A percentile compares a stretch with the other conserved stretches of the same genome.
Conservation (phyloP, 257 asterid genomes). For the Cruciata laevipes region DNA sequence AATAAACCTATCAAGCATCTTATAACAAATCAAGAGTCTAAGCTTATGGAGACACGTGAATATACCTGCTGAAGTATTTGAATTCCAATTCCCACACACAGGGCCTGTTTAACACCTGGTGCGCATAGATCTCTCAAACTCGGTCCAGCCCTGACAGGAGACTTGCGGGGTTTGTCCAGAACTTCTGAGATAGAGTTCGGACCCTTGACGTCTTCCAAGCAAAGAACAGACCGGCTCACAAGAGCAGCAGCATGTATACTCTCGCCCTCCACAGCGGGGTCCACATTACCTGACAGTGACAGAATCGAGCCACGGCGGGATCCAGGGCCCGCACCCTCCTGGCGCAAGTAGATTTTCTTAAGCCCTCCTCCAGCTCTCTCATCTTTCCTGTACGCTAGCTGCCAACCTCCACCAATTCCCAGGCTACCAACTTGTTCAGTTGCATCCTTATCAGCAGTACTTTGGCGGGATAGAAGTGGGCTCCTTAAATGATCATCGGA, state of each 20-base stretch:
- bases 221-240: conserved; percentile 85
- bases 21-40: background rate
- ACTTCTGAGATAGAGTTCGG: conserved; percentile 47
- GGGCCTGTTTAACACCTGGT: conserved; percentile 92
- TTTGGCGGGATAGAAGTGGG: conserved; percentile 68
- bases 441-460: conserved; percentile 38
- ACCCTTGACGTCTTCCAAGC: conserved; percentile 36
- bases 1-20: background rate
- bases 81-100: conserved; percentile 79
- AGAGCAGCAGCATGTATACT: conserved; percentile 78
- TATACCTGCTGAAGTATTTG: conserved; percentile 97
- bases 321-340: conserved; percentile 50
- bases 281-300: conserved; percentile 48
- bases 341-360: conserved; percentile 80
- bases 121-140: conserved; percentile 80
- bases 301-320: conserved; percentile 71
- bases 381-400: conserved; percentile 82
- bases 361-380: conserved; percentile 53
- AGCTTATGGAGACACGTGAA: background rate
- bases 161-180: conserved; percentile 36
- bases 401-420: conserved; percentile 99
- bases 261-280: conserved; percentile 43
- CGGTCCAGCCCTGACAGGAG: conserved; percentile 30
- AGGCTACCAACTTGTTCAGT: conserved; percentile 49
- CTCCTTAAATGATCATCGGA: conserved; percentile 72